Evolutionary conservation across 163 green algal species (phyloP), one percentile per base, ranked within the genome.

Genomic region (Chlamydomonas reinhardtii): DNA sequence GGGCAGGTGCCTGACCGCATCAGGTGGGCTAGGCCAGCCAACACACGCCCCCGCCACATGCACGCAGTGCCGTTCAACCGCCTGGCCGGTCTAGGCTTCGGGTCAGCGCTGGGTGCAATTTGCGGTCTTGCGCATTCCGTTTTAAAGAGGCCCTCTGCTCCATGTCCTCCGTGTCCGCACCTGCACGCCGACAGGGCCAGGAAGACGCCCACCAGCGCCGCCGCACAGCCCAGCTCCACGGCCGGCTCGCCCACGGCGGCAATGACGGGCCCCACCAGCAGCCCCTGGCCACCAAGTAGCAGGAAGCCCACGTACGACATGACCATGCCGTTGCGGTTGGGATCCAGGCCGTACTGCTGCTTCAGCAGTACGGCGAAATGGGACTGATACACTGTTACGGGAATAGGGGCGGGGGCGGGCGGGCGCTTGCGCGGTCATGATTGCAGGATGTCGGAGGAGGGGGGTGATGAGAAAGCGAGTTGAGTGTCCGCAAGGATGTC

Each of bases 231-330:
- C 25, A 34, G 52, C 80, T 86, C 80, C 25, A 59, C 73, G 69
- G 17, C 17, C 12, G 80, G 69, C 35, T 86, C 80, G 17, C 80
- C 80, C 11, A 29, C 25, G 6, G 56, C 35, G 27, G 80, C 31
- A 16, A 86, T 86, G 70, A 80, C 69, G 14, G 80, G 80, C 6
- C 80, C 80, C 69, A 86, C 80, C 56, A 86, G 69, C 69, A 79
- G 29, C 2, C 52, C 80, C 56, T 86, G 80, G 59, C 80, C 80
- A 17, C 8, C 56, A 27, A 86, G 80, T 35, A 86, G 80, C 69
- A 86, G 69, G 27, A 29, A 34, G 8, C 80, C 80, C 54, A 86
- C 80, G 80, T 86, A 86, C 56, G 56, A 74, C 70, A 86, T 73
- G 6, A 74, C 70, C 79, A 85, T 77, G 24, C 79, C 80, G 70